phyloP scores from a whole-genome alignment of 192 early-diverging fungal species.

The Oehlia diaphana region DNA sequence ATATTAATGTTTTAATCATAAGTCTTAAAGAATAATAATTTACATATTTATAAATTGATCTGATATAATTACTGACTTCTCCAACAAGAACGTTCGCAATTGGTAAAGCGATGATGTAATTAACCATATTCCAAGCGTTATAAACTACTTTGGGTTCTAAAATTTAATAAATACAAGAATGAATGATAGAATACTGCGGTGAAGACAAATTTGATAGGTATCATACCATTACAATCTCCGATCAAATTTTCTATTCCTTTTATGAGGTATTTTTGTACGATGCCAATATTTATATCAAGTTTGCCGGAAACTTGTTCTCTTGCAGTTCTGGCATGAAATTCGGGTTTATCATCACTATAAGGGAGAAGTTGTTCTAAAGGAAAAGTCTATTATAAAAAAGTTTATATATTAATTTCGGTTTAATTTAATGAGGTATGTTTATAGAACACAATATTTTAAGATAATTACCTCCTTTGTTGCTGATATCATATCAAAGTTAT shows the following conservation, averaged over 20 bases:
- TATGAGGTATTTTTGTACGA: neutral
- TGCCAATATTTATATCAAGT: neutral
- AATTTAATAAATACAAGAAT: neutral
- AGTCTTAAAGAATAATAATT: too few relatives aligned
- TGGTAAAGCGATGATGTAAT: neutral
- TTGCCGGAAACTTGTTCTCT: neutral
- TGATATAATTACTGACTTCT: neutral
- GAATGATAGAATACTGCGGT: neutral
- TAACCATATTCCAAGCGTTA: neutral
- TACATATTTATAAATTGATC: too few relatives aligned
- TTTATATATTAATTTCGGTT: too few relatives aligned
- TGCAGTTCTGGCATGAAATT: neutral
- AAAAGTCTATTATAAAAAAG: neutral
- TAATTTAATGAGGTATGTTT: too few relatives aligned
- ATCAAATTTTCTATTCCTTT: neutral
- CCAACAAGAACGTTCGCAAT: neutral
- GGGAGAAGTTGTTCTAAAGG: neutral
- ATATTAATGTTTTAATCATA: too few relatives aligned
- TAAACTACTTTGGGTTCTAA: neutral
- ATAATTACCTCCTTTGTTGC: neutral
- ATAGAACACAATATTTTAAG: too few relatives aligned
- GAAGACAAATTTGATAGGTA: too few relatives aligned
- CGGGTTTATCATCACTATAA: neutral
- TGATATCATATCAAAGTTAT: neutral
- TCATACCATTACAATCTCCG: neutral